Evolutionary conservation across 1,284 basidiomycete species (phyloP).

Genomic region (Amylostereum areolatum): DNA sequence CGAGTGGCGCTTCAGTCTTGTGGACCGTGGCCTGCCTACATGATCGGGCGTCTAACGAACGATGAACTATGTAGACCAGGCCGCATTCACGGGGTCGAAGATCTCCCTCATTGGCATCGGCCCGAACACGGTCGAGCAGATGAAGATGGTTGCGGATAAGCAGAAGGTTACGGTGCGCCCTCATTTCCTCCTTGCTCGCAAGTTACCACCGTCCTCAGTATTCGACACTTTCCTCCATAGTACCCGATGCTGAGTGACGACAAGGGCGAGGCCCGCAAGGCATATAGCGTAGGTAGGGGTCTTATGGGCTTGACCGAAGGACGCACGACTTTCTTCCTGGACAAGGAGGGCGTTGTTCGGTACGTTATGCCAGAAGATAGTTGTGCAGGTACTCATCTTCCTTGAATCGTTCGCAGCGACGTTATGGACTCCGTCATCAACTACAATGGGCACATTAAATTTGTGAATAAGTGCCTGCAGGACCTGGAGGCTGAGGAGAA

Average conservation of each 20-base stretch:
- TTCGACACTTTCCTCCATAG: slow-evolving; percentile 22
- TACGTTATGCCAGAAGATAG: slow-evolving; percentile 22
- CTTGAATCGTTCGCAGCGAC: slow-evolving; percentile 31
- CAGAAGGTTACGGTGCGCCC: slow-evolving; percentile 55
- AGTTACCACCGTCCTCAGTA: not conserved
- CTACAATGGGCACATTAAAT: slow-evolving; percentile 58
- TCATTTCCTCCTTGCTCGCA: not conserved
- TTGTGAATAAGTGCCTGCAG: slow-evolving; percentile 60
- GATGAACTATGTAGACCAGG: slow-evolving; percentile 40
- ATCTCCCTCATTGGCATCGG: slow-evolving; percentile 69
- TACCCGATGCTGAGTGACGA: slow-evolving; percentile 73
- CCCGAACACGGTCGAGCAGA: slow-evolving; percentile 61
- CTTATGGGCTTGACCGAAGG: slow-evolving; percentile 61
- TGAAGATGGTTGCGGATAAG: slow-evolving; percentile 69
- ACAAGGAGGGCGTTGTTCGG: slow-evolving; percentile 61
- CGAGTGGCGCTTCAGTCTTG: not conserved
- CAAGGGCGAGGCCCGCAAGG: slow-evolving; percentile 53
- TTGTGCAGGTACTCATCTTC: too few species aligned
- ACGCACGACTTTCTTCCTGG: slow-evolving; percentile 71
- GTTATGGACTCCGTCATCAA: slow-evolving; percentile 51
- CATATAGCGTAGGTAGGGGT: slow-evolving; percentile 58
- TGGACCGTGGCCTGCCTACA: slow-evolving; percentile 1
- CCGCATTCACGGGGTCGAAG: slow-evolving; percentile 58
- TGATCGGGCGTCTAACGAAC: too few species aligned
- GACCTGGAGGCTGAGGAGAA: slow-evolving; percentile 38